phyloP scores from a whole-genome alignment of 1,284 basidiomycete species.

The Cutaneotrichosporon sp. region DNA sequence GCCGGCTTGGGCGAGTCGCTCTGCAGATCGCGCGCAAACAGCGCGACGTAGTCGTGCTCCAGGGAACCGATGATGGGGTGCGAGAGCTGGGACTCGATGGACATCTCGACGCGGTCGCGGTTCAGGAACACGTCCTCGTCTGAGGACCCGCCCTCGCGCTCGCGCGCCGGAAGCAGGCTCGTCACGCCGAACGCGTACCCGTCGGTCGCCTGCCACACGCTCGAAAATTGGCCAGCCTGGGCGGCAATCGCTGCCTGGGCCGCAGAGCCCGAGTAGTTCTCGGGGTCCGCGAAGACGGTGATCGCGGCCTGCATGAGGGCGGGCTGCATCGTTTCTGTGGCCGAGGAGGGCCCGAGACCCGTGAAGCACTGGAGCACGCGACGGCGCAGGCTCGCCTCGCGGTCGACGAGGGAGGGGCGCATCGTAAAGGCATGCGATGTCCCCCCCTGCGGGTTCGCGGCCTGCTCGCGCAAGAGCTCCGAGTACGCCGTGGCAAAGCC shows the following conservation, averaged over 20 bases:
- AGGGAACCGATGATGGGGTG: constrained; percentile 79
- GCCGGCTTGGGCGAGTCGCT: constrained; percentile 57
- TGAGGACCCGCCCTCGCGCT: constrained; percentile 38
- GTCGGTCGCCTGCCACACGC: constrained; percentile 83
- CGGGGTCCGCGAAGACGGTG: constrained; percentile 80
- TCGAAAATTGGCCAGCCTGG: constrained; percentile 79
- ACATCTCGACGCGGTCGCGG: constrained; percentile 73
- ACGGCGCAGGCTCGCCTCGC: constrained; percentile 79
- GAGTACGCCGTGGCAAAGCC: constrained; percentile 56
- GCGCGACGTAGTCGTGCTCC: constrained; percentile 80
- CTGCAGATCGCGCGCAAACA: constrained; percentile 57
- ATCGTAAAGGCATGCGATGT: constrained; percentile 54
- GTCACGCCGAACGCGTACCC: constrained; percentile 93
- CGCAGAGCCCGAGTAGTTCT: constrained; percentile 67
- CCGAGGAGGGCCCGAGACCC: constrained; percentile 72
- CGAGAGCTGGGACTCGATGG: constrained; percentile 71
- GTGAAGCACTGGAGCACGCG: constrained; percentile 89
- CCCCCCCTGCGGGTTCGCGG: constrained; percentile 36
- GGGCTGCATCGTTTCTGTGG: constrained; percentile 78
- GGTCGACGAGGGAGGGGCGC: constrained; percentile 68
- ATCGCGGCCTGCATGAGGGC: constrained; percentile 80
- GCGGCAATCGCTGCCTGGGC: constrained; percentile 92
- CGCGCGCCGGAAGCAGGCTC: constrained; percentile 58
- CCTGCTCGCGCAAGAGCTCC: constrained; percentile 52
- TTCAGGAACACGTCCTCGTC: constrained; percentile 66